A percentile compares a stretch with the other conserved stretches of the same genome.
These are phyloP conservation scores for Malania oleifera DNA, from an alignment of 164 flowering plant species.

Conservation along the genomic window DNA sequence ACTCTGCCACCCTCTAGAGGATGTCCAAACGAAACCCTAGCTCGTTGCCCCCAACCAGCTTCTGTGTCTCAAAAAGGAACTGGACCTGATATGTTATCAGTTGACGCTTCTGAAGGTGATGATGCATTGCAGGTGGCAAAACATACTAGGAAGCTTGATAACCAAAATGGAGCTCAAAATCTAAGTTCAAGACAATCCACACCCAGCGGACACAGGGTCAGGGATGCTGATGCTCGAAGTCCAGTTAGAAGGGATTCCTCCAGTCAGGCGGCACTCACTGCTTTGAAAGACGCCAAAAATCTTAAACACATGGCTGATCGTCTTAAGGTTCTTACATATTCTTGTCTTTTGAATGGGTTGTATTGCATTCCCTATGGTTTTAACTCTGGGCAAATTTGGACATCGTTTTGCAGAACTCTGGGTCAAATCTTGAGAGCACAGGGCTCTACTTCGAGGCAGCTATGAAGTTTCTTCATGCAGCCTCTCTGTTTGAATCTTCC, in stretches of 20 bases:
- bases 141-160: constrained; percentile 37
- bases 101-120: constrained; percentile 30
- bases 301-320: constrained; percentile 92
- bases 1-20: constrained; percentile 33
- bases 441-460: constrained; percentile 80
- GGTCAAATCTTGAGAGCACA: constrained; percentile 50
- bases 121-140: constrained; percentile 35
- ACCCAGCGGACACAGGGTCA: constrained; percentile 33
- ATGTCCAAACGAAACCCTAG: constrained; percentile 28
- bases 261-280: constrained; percentile 61
- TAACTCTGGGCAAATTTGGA: constrained; percentile 7
- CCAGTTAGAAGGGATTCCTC: constrained; percentile 63
- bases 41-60: constrained; percentile 17
- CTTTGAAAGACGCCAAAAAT: constrained; percentile 82
- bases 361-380: not conserved
- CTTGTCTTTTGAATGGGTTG: constrained; percentile 10
- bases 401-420: constrained; percentile 46
- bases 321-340: constrained; percentile 48
- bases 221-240: constrained; percentile 58
- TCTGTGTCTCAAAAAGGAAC: constrained; percentile 32
- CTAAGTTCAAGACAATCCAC: constrained; percentile 34
- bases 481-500: constrained; percentile 63
- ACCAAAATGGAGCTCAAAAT: constrained; percentile 32
- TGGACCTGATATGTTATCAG: constrained; percentile 26
- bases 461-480: constrained; percentile 86